Evolutionary conservation across 345 rosid species (phyloP).

Genomic region (Toxicodendron radicans): DNA sequence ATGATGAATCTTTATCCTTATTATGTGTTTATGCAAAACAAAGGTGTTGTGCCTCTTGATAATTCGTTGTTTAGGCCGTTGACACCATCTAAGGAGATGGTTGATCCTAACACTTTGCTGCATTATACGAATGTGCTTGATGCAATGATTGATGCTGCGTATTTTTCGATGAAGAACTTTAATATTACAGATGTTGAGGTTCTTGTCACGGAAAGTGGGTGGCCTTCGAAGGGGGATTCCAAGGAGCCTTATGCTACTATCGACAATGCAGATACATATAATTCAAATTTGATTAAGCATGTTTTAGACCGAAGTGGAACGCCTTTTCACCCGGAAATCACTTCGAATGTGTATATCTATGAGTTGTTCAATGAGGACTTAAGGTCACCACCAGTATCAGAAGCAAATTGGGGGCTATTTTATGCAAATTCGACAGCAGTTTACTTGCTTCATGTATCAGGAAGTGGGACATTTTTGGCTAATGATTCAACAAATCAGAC

Average conservation of each 20-base stretch:
- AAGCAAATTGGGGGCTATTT: conserved; percentile 92
- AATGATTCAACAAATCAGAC: conserved; percentile 95
- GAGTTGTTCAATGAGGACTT: conserved; percentile 90
- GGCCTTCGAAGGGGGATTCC: conserved; percentile 85
- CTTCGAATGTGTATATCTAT: conserved; percentile 74
- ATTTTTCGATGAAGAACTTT: conserved; percentile 86
- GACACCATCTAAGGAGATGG: conserved; percentile 93
- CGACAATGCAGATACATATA: conserved; percentile 86
- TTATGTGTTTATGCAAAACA: conserved; percentile 93
- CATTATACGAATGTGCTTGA: conserved; percentile 95
- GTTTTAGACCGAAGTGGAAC: conserved; percentile 76
- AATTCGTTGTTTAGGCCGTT: conserved; percentile 84
- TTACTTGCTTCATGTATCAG: conserved; percentile 92
- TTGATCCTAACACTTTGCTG: conserved; percentile 91
- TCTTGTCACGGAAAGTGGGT: conserved; percentile 82
- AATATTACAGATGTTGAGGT: conserved; percentile 76
- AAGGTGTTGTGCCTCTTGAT: conserved; percentile 93
- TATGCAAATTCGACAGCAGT: conserved; percentile 78
- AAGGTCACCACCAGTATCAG: conserved; percentile 74
- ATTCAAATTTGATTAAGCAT: conserved; percentile 90
- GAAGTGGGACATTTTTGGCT: conserved; percentile 80
- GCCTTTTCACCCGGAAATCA: conserved; percentile 83
- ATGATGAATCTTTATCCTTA: conserved; percentile 99
- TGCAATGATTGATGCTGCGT: conserved; percentile 94
- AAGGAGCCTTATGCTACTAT: conserved; percentile 86